Base-by-base conservation (phyloP, 2,329 filamentous ascomycete genomes). In the Tolypocladium ophioglossoides region DNA sequence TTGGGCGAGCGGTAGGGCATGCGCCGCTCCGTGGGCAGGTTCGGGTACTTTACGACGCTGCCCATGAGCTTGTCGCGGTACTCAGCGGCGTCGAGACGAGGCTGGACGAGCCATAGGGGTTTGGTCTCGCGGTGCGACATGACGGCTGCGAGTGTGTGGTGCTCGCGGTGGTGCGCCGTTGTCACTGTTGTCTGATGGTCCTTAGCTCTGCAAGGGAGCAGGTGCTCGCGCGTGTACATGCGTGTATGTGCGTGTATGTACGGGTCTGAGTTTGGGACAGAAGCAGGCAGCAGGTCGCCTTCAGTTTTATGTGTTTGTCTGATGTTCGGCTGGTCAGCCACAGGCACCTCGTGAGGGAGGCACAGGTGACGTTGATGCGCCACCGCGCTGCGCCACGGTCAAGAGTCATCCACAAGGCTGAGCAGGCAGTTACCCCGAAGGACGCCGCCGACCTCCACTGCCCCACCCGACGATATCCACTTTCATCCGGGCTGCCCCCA, bases 61-160 rank as follows among this genome's bases (percentile, higher is more conserved):
- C 64, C 64, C 39, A 66, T 64, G 53, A 66, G 63, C 56, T 58
- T 63, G 55, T 65, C 63, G 55, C 64, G 61, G 40, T 66, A 65
- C n/a, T 59, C 58, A 46, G 49, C 52, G 2, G 64, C 64, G 53
- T 64, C 63, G 38, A 65, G 62, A 7, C 64, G 60, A 8, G 63
- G 64, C 44, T 59, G 59, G 52, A 66, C 54, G 46, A 66, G 63
- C 63, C 64, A 66, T 24, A 65, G 64, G 3, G 62, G 62, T 55
- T 64, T 63, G 14, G 53, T 58, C 22, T 62, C 56, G 56, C 48
- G 55, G 51, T 52, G 53, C 39, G 49, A 51, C 49, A 51, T 51
- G 30, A 12, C 11, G 38, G 16, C 16, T n/a, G 38, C 30, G 4
- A 8, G 38, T 8, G 27, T 27, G 27, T 27, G 27, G 27, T 27